Conservation (phyloP, 2,329 filamentous ascomycete species). For the Exophiala xenobiotica region DNA sequence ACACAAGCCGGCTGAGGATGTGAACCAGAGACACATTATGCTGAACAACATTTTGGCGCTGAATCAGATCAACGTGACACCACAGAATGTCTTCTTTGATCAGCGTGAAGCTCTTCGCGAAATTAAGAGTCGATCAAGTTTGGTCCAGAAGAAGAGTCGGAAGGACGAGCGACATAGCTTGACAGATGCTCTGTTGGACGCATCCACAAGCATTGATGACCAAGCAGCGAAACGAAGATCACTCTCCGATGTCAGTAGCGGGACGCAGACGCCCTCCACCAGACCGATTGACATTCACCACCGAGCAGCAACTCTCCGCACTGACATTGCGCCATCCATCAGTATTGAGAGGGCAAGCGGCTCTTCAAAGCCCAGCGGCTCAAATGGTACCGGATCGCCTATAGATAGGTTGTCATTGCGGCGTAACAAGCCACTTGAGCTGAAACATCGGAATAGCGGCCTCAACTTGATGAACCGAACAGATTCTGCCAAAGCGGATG, state of each 20-base stretch:
- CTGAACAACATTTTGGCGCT: constrained; percentile 70
- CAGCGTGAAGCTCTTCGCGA: constrained; percentile 50
- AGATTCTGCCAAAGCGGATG: constrained; percentile 59
- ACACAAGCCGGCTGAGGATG: constrained; percentile 61
- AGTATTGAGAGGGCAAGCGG: constrained; percentile 21
- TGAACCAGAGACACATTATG: constrained; percentile 37
- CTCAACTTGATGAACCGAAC: constrained; percentile 60
- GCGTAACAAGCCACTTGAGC: constrained; percentile 21
- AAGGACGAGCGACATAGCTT: constrained; percentile 68
- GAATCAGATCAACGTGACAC: constrained; percentile 71
- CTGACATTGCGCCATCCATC: constrained; percentile 10
- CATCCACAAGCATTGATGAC: constrained; percentile 82
- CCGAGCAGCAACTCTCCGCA: not conserved
- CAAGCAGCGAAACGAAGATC: constrained; percentile 9
- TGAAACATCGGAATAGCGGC: constrained; percentile 55
- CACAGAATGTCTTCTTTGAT: constrained; percentile 91
- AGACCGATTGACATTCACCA: constrained; percentile 21
- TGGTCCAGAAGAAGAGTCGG: constrained; percentile 32
- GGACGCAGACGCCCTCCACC: constrained; percentile 19
- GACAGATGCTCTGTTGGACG: constrained; percentile 85
- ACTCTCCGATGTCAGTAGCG: constrained; percentile 14
- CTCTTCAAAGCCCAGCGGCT: constrained; percentile 15
- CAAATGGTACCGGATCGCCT: constrained; percentile 10
- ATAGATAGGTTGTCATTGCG: constrained; percentile 25
- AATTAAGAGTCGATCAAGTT: constrained; percentile 33